Conservation (phyloP, 2,329 filamentous ascomycete species). For the Penicillium sp. region DNA sequence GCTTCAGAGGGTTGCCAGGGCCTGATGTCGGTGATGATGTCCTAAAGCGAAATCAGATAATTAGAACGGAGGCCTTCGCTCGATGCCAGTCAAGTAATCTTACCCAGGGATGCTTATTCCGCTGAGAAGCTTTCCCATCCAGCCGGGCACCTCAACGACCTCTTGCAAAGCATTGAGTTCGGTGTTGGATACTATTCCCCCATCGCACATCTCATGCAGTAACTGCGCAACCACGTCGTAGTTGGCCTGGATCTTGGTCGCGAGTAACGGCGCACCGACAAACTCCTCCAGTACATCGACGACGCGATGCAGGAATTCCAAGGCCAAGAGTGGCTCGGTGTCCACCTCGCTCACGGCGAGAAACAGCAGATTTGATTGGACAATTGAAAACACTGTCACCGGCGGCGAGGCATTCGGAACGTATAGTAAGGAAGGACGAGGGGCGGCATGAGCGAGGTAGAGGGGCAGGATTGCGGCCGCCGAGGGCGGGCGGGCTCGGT, state of each 20-base stretch:
- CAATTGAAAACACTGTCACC: constrained; percentile 80
- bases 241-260: constrained; percentile 78
- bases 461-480: constrained; percentile 73
- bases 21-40: constrained; percentile 42
- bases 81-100: constrained; percentile 4
- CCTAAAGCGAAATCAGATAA: constrained; percentile 6
- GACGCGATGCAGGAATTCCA: constrained; percentile 91
- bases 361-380: constrained; percentile 83
- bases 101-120: constrained; percentile 79
- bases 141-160: constrained; percentile 83
- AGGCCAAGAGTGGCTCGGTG: constrained; percentile 78
- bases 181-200: constrained; percentile 79
- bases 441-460: constrained; percentile 75
- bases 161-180: constrained; percentile 91
- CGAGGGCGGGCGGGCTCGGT: constrained; percentile 74
- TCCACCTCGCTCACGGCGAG: constrained; percentile 80
- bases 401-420: constrained; percentile 76
- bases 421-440: constrained; percentile 82
- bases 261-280: constrained; percentile 77
- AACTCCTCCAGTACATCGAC: constrained; percentile 94
- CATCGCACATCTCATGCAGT: constrained; percentile 93
- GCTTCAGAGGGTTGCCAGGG: constrained; percentile 39
- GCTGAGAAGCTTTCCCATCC: constrained; percentile 82
- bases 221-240: constrained; percentile 95
- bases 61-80: neutral